Base-by-base conservation (phyloP, 2,329 filamentous ascomycete genomes). In the Colletotrichum spaethianum region DNA sequence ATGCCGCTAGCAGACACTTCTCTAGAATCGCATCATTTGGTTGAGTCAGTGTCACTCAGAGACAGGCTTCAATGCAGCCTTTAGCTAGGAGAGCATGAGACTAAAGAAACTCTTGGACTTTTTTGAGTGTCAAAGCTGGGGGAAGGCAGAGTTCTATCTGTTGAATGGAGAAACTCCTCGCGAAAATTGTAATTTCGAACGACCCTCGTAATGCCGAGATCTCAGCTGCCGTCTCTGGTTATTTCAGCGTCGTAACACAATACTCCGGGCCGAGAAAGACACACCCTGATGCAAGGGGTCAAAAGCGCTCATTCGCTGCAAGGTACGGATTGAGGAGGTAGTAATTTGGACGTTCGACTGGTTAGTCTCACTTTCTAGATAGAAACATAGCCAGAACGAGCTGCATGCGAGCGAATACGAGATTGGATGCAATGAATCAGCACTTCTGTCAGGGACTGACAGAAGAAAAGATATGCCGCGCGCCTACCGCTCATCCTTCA, bases 261-360 rank as follows among this genome's bases (percentile, higher is more conserved):
- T 31, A 3, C 8, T 23, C 56, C 52, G 61, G 42, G 36, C 9
- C 31, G 44, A 50, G 31, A 40, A 4, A n/a, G 14, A 52, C 12
- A 5, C 33, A 20, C n/a, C 8, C n/a, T 31, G 26, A 31, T 18
- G 64, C 40, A 16, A 67, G 38, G 50, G 40, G 23, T 23, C 11
- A 40, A 62, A 53, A 23, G 55, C n/a, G 55, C 33, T 38, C 36
- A 40, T 3, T 67, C 50, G 68, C 50, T 20, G 16, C 48, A 68
- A 36, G 16, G 26, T 36, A 68, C 36, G 18, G 42, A 72, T 63
- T 12, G 26, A 72, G 69, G 69, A 72, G 69, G 69, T 68, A 44
- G 42, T 44, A 67, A 28, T 28, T 33, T 26, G 1, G n/a, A 36
- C 23, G 42, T 28, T 33, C 26, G 20, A 28, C n/a, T 18, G 28